Base-by-base conservation (phyloP, 306 rosid species). In the Luffa acutangula region DNA sequence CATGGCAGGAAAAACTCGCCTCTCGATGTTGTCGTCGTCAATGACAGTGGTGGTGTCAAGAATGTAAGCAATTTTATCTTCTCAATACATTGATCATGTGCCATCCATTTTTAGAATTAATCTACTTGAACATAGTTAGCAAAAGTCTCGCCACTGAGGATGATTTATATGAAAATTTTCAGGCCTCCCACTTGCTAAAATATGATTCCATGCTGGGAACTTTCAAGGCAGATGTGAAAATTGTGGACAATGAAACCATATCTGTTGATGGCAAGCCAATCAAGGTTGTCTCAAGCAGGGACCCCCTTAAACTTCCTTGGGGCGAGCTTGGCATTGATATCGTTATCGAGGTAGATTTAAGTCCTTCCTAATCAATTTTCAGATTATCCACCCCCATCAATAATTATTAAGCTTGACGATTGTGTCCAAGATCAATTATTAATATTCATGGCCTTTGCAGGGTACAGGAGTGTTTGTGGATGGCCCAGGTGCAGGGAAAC, bases 401-500 rank as follows among this genome's bases (percentile, higher is more conserved):
- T 73, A 66, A 17, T 66, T 57, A 57, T 4, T 20, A 20, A 57
- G 63, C 63, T 57, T 20, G 5, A 57, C 31, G 17, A 11, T 59
- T 31, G 17, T 25, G 49, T 14, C 48, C 20, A 65, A 67, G 52
- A 39, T 67, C 11, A 17, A 7, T 41, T 3, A 6, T 15, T 31
- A 8, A 74, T 52, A 33, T 75, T 7, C 78, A 72, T 65, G 76
- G 37, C 7, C 37, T 57, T 67, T 67, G 81, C 93, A 94, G 99
- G 99, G 99, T 80, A 96, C 99, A 8, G 99, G 99, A 79, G 99
- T 96, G 71, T 96, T 96, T 80, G 99, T 96, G 80, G 99, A 96
- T 80, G 98, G 98, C 62, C 98, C 99, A 53, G 99, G 99, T 0
- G 99, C 99, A 2, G 99, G 98, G 0, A 96, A 96, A 82, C 99